Conservation (phyloP, 2,329 filamentous ascomycete species). For the Juglanconis sp. region DNA sequence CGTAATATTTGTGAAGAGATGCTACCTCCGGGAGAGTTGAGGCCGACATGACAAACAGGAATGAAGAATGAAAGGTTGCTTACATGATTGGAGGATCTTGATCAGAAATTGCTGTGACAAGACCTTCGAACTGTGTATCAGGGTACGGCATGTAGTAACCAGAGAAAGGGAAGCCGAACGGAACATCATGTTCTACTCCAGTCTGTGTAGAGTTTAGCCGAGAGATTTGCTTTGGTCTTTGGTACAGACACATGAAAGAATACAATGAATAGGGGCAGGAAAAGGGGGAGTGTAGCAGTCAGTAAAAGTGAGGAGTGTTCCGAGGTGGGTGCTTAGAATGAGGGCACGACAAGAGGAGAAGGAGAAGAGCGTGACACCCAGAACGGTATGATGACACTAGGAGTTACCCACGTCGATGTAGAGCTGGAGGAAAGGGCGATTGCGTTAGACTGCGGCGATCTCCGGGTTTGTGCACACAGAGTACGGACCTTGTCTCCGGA, state of each 20-base stretch:
- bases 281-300: too few relatives aligned
- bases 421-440: constrained; percentile 29
- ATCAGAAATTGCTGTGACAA: constrained; percentile 47
- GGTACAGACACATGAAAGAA: too few relatives aligned
- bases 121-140: constrained; percentile 42
- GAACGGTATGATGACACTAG: not conserved
- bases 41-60: not conserved
- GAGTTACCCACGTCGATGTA: constrained; percentile 37
- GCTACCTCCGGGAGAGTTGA: not conserved
- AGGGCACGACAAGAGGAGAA: too few relatives aligned
- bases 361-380: not conserved
- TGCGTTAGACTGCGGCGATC: not conserved
- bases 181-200: constrained; percentile 25
- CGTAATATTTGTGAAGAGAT: not conserved
- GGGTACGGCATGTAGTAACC: constrained; percentile 59
- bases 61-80: not conserved
- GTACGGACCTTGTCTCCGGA: constrained; percentile 38
- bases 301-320: too few relatives aligned
- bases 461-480: not conserved
- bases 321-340: too few relatives aligned
- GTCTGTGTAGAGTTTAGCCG: constrained; percentile 22
- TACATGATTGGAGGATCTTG: constrained; percentile 42
- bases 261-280: too few relatives aligned
- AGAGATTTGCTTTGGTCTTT: not conserved
- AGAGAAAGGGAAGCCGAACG: constrained; percentile 48